phyloP scores from a whole-genome alignment of 2,329 filamentous ascomycete species.

The Colletotrichum nymphaeae region DNA sequence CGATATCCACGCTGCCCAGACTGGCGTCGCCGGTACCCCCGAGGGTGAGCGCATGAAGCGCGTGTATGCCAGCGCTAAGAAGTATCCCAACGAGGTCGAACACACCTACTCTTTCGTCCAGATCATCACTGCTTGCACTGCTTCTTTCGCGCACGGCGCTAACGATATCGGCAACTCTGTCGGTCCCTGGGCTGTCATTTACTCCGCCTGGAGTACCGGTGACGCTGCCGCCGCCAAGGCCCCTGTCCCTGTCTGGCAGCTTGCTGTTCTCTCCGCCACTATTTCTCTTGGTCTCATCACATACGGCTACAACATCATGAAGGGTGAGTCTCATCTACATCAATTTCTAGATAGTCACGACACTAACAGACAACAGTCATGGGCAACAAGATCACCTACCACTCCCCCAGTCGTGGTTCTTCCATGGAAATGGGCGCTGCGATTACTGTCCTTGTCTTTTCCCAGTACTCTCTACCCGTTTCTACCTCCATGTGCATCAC shows the following conservation, averaged over 20 bases:
- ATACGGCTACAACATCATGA: slow-evolving; percentile 89
- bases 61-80: slow-evolving; percentile 72
- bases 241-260: slow-evolving; percentile 79
- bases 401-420: slow-evolving; percentile 66
- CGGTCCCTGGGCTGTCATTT: slow-evolving; percentile 77
- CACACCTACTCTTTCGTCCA: slow-evolving; percentile 76
- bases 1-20: slow-evolving; percentile 83
- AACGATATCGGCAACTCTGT: slow-evolving; percentile 82
- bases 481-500: slow-evolving; percentile 86
- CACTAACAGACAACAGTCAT: slow-evolving; percentile 65
- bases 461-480: slow-evolving; percentile 79
- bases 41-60: slow-evolving; percentile 78
- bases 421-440: slow-evolving; percentile 87
- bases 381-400: slow-evolving; percentile 84
- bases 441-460: slow-evolving; percentile 81
- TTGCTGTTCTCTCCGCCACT: slow-evolving; percentile 73
- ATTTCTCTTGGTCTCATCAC: slow-evolving; percentile 77
- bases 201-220: slow-evolving; percentile 74
- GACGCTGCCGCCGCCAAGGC: slow-evolving; percentile 70
- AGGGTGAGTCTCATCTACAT: slow-evolving; percentile 59
- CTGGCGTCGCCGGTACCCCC: slow-evolving; percentile 74
- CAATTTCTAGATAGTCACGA: slow-evolving; percentile 22
- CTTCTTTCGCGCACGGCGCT: slow-evolving; percentile 80
- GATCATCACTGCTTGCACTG: slow-evolving; percentile 75
- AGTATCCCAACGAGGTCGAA: slow-evolving; percentile 78